Evolutionary conservation across 2,329 filamentous ascomycete species (phyloP), one percentile per base, ranked within the genome.

Genomic region (Fusarium sarcochroum): DNA sequence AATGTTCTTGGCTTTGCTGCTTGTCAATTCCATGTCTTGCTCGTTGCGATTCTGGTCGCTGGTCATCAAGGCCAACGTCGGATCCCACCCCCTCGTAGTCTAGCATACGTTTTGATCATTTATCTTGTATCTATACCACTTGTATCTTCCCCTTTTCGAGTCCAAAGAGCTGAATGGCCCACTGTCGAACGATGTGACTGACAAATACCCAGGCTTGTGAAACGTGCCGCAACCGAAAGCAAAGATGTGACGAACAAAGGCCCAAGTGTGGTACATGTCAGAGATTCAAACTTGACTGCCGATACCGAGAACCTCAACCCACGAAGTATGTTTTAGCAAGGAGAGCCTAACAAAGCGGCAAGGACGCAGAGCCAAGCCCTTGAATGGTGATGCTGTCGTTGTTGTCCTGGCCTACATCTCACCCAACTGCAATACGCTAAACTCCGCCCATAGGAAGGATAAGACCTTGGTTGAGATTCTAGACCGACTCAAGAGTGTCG

Each of bases 181-280:
- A 37, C 17, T 44, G 10, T 40, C 10, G 34, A 37, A 34, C 6
- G 9, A 38, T 37, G 18, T 41, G 13, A 35, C 70, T 75, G 25
- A 75, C 49, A 44, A 15, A 13, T 13, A 15, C 17, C 21, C 48
- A 84, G 80, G 87, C 87, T 20, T 89, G 87, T 78, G 86, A 89
- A 70, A 87, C 83, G 30, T 89, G 87, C 75, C 83, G 87, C 48
- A 78, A 76, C 50, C 86, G 88, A 68, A 91, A 90, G 77, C 87
- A 89, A 69, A 88, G 85, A 80, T 91, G 89, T 77, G 87, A 90
- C 74, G 88, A 90, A 75, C 80, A 84, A 71, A 81, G 87, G 56
- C 88, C 88, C 18, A 88, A 86, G 76, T 91, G 89, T 74, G 81
- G 85, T 57, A 84, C 86, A 17, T 91, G 88, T 75, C 80, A 83